A percentile compares a stretch with the other conserved stretches of the same genome.
phyloP scores from a whole-genome alignment of 176 grass and related monocot species.

The Secale cereale region DNA sequence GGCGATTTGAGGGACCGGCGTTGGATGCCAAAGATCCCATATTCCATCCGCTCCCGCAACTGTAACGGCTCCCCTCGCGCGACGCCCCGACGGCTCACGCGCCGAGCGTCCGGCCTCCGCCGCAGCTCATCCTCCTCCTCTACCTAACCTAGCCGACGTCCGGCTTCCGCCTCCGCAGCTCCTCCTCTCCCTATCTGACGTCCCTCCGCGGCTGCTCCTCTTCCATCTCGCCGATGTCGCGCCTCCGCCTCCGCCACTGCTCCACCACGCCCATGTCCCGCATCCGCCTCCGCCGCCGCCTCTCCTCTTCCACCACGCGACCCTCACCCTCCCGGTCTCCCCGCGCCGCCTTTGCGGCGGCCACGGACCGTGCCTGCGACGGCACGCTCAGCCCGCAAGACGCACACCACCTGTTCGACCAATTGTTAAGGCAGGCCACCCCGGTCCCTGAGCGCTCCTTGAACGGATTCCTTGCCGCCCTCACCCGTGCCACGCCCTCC shows the following conservation, averaged over 20 bases:
- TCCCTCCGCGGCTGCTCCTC: too few species aligned
- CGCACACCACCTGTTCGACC: neutral
- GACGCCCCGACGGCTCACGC: too few species aligned
- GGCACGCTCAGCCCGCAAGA: neutral
- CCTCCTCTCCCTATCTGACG: neutral
- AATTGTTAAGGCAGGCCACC: neutral
- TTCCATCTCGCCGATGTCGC: too few species aligned
- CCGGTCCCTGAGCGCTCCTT: neutral
- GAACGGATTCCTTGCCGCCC: neutral
- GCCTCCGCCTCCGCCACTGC: too few species aligned
- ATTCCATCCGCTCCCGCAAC: too few species aligned
- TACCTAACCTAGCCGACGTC: neutral
- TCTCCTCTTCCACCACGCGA: neutral
- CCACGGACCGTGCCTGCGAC: neutral
- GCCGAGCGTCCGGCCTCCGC: neutral
- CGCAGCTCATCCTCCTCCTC: too few species aligned
- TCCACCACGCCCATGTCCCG: too few species aligned
- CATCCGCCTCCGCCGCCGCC: neutral
- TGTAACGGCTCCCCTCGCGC: too few species aligned
- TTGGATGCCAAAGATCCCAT: too few species aligned
- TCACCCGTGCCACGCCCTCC: neutral
- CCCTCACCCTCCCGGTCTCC: neutral
- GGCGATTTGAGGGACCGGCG: too few species aligned
- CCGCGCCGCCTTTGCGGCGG: neutral
- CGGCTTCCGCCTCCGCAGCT: neutral